Evolutionary conservation across 2,329 filamentous ascomycete genomes (phyloP).

Genomic region (Clonostachys rhizophaga): DNA sequence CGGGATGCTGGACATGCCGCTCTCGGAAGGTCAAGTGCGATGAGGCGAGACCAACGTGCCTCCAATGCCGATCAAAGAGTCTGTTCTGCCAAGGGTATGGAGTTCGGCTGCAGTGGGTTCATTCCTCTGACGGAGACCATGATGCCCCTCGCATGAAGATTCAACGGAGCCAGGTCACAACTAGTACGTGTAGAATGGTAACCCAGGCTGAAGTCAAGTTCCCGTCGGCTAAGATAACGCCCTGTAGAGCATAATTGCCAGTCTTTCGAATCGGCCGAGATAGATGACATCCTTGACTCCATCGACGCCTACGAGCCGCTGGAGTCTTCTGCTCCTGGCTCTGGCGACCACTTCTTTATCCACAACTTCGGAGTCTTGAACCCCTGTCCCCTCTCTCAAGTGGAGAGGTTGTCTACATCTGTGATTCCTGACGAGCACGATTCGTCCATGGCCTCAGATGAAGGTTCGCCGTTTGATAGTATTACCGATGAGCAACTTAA

Average conservation of each 20-base stretch:
- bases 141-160: neutral
- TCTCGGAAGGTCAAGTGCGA: slow-evolving; percentile 29
- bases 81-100: slow-evolving; percentile 22
- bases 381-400: neutral
- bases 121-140: neutral
- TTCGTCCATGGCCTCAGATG: too few species aligned
- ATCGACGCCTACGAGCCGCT: neutral
- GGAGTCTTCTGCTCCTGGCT: neutral
- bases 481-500: too few species aligned
- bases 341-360: neutral
- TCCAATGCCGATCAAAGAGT: slow-evolving; percentile 20
- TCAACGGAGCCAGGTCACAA: neutral
- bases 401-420: too few species aligned
- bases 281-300: neutral
- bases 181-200: too few species aligned
- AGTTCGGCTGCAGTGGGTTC: slow-evolving; percentile 19
- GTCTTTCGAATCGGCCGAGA: neutral
- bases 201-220: too few species aligned
- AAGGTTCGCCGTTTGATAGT: too few species aligned
- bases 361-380: neutral
- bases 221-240: too few species aligned
- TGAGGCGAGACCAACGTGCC: slow-evolving; percentile 22
- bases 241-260: neutral
- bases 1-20: slow-evolving; percentile 29
- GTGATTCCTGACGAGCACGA: too few species aligned